A percentile compares a stretch with the other conserved stretches of the same genome.
Conservation (phyloP, 208 protist genomes). For the Trichomonas tenax region DNA sequence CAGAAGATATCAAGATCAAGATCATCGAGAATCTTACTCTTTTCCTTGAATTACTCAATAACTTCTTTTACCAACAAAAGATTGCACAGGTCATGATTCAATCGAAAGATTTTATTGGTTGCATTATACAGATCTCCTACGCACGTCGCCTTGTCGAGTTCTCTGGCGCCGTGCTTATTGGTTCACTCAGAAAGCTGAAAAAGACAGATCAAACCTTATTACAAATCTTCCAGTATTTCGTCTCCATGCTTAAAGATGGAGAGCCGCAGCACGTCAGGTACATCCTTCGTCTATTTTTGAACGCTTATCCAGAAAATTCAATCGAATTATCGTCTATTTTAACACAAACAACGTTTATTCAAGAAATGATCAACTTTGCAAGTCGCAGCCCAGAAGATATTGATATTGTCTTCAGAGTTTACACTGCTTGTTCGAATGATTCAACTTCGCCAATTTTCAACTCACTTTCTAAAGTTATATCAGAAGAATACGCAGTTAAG, state of each 20-base stretch:
- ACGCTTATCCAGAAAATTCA: not conserved
- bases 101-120: not conserved
- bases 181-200: not conserved
- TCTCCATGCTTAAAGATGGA: not conserved
- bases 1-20: not conserved
- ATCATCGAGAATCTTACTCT: not conserved
- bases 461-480: not conserved
- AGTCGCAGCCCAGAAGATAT: not conserved
- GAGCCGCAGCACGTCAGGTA: not conserved
- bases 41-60: not conserved
- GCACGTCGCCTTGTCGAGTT: not conserved
- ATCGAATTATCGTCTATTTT: not conserved
- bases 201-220: not conserved
- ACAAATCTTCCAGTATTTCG: not conserved
- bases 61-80: not conserved
- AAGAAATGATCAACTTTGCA: not conserved
- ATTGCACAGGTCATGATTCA: not conserved
- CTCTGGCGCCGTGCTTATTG: not conserved
- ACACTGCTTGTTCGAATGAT: not conserved
- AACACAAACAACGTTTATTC: not conserved
- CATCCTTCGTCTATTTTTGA: not conserved
- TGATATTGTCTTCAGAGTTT: not conserved
- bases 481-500: not conserved
- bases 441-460: not conserved
- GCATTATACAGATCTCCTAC: not conserved